Percentiles rank a stretch among this genome's conserved stretches.
Conservation (phyloP, 106 monocot genomes). For the Narthecium ossifragum region DNA sequence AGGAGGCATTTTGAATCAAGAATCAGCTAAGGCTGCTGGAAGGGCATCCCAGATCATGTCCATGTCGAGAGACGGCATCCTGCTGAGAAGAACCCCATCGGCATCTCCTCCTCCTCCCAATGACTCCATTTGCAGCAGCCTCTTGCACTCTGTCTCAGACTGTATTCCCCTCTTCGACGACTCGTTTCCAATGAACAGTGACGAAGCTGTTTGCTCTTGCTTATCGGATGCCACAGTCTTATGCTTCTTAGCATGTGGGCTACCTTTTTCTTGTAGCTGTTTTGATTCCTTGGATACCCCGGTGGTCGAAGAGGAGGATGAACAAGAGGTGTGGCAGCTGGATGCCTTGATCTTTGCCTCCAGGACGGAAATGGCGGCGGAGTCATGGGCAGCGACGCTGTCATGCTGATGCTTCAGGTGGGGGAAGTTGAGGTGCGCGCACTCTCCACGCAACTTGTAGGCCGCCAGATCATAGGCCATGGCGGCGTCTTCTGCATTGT, state of each 20-base stretch:
- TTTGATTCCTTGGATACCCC: neutral
- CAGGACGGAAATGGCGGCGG: slow-evolving; percentile 16
- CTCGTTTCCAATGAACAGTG: too few relatives aligned
- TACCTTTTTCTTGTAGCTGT: neutral
- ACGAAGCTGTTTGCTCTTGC: neutral
- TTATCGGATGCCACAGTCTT: neutral
- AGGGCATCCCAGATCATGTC: slow-evolving; percentile 37
- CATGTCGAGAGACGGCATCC: slow-evolving; percentile 38
- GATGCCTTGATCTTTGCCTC: slow-evolving; percentile 28
- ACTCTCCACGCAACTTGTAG: slow-evolving; percentile 37
- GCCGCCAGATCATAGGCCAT: slow-evolving; percentile 47
- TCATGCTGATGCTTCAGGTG: slow-evolving; percentile 27
- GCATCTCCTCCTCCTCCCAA: neutral
- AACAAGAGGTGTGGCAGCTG: neutral
- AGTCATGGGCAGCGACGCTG: neutral
- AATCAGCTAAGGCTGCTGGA: slow-evolving; percentile 5
- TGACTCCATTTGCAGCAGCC: neutral
- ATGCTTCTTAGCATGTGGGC: neutral
- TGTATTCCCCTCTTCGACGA: neutral
- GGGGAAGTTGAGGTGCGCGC: slow-evolving; percentile 49
- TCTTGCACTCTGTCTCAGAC: slow-evolving; percentile 2
- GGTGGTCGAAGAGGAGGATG: neutral
- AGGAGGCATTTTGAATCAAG: too few relatives aligned
- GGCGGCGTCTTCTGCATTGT: slow-evolving; percentile 37
- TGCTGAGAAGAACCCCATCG: slow-evolving; percentile 32